Conservation (phyloP, 2,329 filamentous ascomycete genomes). For the Conoideocrella luteorostrata region DNA sequence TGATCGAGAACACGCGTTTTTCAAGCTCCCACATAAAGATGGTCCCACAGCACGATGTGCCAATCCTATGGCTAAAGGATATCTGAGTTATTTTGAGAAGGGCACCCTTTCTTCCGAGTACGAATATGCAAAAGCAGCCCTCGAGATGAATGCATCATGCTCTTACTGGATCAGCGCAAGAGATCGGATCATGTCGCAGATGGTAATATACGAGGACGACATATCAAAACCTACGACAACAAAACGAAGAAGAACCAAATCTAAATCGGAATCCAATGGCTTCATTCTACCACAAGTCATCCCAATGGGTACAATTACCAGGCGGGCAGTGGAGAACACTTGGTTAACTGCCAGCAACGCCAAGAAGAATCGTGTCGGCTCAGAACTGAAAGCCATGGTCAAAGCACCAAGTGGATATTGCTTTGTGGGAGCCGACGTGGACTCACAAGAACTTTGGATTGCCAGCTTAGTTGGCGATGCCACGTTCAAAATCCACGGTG, state of each 20-base stretch:
- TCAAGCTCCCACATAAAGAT: conserved; percentile 95
- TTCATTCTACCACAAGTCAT: conserved; percentile 95
- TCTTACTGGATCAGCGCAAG: conserved; percentile 98
- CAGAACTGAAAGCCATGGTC: conserved; percentile 95
- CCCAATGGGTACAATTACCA: conserved; percentile 95
- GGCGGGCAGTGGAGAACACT: conserved; percentile 91
- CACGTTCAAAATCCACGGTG: conserved; percentile 89
- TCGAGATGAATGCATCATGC: conserved; percentile 98
- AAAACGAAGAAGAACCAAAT: conserved; percentile 10
- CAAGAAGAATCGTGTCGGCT: conserved; percentile 91
- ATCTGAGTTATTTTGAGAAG: conserved; percentile 84
- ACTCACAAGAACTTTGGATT: conserved; percentile 97
- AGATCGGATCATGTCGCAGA: conserved; percentile 88
- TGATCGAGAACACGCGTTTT: conserved; percentile 64
- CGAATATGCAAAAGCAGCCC: conserved; percentile 81
- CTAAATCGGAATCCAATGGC: conserved; percentile 37
- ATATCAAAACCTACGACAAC: conserved; percentile 14
- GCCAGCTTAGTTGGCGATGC: conserved; percentile 91
- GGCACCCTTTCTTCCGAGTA: conserved; percentile 84
- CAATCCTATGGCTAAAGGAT: conserved; percentile 86
- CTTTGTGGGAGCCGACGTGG: conserved; percentile 95
- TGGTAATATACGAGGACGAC: conserved; percentile 82
- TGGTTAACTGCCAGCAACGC: conserved; percentile 98
- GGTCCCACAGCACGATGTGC: conserved; percentile 78
- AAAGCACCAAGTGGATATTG: conserved; percentile 82